phyloP scores from a whole-genome alignment of 805 yeast species.

The Phaffomyces antillensis region DNA sequence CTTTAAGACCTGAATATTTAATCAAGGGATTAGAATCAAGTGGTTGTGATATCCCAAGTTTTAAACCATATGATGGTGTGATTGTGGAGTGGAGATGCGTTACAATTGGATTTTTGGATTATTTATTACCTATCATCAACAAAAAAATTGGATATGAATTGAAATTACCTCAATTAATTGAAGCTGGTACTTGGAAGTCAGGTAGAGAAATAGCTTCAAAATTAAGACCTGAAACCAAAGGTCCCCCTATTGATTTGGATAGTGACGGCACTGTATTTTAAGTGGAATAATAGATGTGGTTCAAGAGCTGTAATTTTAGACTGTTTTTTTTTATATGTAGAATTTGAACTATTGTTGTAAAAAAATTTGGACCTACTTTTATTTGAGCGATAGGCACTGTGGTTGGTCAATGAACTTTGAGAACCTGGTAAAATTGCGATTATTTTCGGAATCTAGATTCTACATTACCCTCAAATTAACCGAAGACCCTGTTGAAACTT shows the following conservation, averaged over 20 bases:
- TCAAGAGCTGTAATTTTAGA: too few species aligned
- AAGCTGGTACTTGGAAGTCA: constrained; percentile 64
- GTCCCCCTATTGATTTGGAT: constrained; percentile 56
- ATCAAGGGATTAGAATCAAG: constrained; percentile 30
- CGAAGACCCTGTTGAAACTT: too few species aligned
- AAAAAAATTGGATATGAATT: constrained; percentile 34
- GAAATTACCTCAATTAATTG: constrained; percentile 50
- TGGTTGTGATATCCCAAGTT: constrained; percentile 37
- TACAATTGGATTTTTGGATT: constrained; percentile 51
- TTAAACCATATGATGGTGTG: constrained; percentile 46
- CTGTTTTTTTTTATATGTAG: too few species aligned
- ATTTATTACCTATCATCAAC: constrained; percentile 45
- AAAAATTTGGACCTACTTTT: too few species aligned
- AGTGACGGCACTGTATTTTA: constrained; percentile 64
- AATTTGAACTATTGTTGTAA: too few species aligned
- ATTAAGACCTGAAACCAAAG: constrained; percentile 40
- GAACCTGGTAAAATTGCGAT: too few species aligned
- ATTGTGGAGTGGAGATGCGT: constrained; percentile 65
- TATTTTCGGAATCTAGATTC: too few species aligned
- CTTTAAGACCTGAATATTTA: constrained; percentile 36
- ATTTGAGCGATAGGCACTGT: too few species aligned
- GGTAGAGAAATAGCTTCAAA: constrained; percentile 54
- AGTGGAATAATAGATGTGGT: too few species aligned
- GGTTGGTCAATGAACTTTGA: too few species aligned
- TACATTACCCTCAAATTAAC: too few species aligned